A percentile compares a stretch with the other conserved stretches of the same genome.
These are phyloP conservation scores for Plantago major DNA, from an alignment of 257 asterid genomes.

Conservation along the genomic window DNA sequence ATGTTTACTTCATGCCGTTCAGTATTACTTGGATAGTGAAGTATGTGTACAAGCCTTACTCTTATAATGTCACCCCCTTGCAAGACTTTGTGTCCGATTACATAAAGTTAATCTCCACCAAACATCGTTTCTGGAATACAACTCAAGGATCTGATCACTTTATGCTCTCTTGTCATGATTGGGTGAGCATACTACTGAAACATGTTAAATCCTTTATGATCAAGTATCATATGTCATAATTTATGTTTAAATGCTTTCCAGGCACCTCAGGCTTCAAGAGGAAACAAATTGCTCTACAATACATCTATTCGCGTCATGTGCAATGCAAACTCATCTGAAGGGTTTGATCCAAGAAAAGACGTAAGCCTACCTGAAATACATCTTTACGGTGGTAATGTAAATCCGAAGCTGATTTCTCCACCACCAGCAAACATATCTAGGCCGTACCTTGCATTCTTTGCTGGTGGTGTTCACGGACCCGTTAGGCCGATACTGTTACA, in stretches of 20 bases:
- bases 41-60: slow-evolving; percentile 30
- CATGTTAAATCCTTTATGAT: not conserved
- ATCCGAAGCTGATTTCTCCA: not conserved
- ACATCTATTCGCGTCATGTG: slow-evolving; percentile 51
- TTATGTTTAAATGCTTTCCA: slow-evolving; percentile 9
- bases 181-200: slow-evolving; percentile 32
- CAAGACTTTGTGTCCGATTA: slow-evolving; percentile 37
- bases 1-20: slow-evolving; percentile 45
- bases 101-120: slow-evolving; percentile 26
- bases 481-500: slow-evolving; percentile 33
- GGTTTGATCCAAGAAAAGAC: slow-evolving; percentile 46
- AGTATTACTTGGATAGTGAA: slow-evolving; percentile 32
- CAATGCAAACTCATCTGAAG: slow-evolving; percentile 63
- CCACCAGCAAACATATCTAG: slow-evolving; percentile 19
- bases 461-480: slow-evolving; percentile 61
- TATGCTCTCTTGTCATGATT: slow-evolving; percentile 60
- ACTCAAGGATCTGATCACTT: slow-evolving; percentile 61
- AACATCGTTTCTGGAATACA: slow-evolving; percentile 51
- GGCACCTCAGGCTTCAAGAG: slow-evolving; percentile 44
- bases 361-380: slow-evolving; percentile 54
- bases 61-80: slow-evolving; percentile 24
- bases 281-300: slow-evolving; percentile 24
- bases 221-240: not conserved
- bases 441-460: slow-evolving; percentile 45
- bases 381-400: slow-evolving; percentile 1